These are phyloP conservation scores for Fusarium cyanostomum DNA, from an alignment of 2,329 filamentous ascomycete genomes.

Conservation along the genomic window DNA sequence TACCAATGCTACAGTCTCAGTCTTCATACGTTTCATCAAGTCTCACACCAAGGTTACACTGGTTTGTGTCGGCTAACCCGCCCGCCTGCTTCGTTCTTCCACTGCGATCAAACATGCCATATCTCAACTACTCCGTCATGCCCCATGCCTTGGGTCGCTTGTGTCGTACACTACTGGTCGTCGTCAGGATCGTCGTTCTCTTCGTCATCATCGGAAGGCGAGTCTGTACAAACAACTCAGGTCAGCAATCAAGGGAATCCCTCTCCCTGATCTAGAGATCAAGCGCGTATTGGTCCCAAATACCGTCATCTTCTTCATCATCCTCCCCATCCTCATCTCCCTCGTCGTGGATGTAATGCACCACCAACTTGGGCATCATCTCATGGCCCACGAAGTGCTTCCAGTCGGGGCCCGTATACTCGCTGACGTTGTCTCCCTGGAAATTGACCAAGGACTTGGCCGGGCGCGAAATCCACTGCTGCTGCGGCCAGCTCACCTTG, in stretches of 20 bases:
- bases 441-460: conserved; percentile 24
- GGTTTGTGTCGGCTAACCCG: too few species aligned
- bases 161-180: too few species aligned
- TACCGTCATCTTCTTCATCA: conserved; percentile 39
- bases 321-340: conserved; percentile 23
- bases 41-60: too few species aligned
- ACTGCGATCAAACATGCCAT: too few species aligned
- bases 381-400: conserved; percentile 47
- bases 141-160: too few species aligned
- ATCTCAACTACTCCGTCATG: too few species aligned
- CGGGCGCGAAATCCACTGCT: conserved; percentile 35
- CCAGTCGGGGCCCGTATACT: conserved; percentile 51
- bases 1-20: too few species aligned
- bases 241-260: conserved; percentile 26
- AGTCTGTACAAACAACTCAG: conserved; percentile 11
- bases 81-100: too few species aligned
- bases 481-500: conserved; percentile 43
- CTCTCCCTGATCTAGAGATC: conserved; percentile 31
- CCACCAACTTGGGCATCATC: conserved; percentile 34
- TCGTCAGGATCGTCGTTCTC: conserved; percentile 1
- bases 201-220: conserved; percentile 7
- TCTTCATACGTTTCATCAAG: too few species aligned
- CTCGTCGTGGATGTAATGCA: conserved; percentile 18
- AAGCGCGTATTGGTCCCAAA: conserved; percentile 44
- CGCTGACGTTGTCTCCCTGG: background rate